Evolutionary conservation across 805 yeast species (phyloP).

Genomic region (Candida coleopterorum): DNA sequence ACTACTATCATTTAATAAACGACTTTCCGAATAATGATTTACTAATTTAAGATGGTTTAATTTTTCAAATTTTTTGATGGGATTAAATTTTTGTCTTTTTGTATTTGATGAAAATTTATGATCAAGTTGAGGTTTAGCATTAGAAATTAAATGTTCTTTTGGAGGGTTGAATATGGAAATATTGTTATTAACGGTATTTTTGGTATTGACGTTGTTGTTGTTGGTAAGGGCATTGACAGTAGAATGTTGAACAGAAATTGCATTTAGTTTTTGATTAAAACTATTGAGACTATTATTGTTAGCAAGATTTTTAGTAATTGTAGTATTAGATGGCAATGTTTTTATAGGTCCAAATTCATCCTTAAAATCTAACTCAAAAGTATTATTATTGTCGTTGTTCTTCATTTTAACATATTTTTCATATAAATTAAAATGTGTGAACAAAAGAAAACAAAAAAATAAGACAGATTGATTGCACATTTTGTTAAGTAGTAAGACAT

Average conservation of each 20-base stretch:
- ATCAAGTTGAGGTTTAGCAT: neutral
- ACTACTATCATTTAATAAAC: neutral
- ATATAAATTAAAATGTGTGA: no score
- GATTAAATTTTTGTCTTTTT: neutral
- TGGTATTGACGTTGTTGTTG: neutral
- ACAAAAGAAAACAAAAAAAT: no score
- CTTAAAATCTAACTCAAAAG: slow-evolving; percentile 20
- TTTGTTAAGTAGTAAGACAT: no score
- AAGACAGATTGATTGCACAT: no score
- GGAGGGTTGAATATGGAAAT: no score
- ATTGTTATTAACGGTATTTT: no score
- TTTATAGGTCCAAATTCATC: slow-evolving; percentile 29
- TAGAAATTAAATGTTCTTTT: no score
- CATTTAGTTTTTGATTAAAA: no score
- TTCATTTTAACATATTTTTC: neutral
- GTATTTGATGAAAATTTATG: neutral
- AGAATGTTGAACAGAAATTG: no score
- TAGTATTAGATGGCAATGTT: no score
- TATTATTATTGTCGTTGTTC: neutral
- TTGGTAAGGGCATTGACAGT: slow-evolving; percentile 3
- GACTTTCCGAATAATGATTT: slow-evolving; percentile 1
- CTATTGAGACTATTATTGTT: no score
- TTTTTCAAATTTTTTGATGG: slow-evolving; percentile 1
- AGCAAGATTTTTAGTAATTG: no score
- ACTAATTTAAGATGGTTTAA: slow-evolving; percentile 1